These are phyloP conservation scores for Eruca vesicaria DNA, from an alignment of 441 rosid genomes.

Conservation along the genomic window DNA sequence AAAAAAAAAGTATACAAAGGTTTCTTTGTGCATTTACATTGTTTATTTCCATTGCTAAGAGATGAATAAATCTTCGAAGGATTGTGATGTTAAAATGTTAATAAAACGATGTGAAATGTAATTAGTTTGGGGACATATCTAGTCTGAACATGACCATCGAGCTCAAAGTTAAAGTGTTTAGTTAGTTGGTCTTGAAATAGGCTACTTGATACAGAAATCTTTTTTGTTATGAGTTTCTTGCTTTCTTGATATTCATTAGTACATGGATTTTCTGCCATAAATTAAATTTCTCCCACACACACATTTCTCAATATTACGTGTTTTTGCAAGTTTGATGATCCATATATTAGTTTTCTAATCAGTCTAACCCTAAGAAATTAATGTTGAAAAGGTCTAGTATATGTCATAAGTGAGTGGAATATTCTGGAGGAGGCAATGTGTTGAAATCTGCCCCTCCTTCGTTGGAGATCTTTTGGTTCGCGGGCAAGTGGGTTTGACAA, in stretches of 20 bases:
- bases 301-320: background rate
- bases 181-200: no score
- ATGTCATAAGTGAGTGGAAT: no score
- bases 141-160: background rate
- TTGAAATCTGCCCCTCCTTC: no score
- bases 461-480: no score
- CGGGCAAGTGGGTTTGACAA: no score
- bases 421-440: no score
- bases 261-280: background rate
- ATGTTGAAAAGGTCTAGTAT: no score
- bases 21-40: conserved; percentile 10
- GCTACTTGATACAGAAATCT: no score
- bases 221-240: no score
- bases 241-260: no score
- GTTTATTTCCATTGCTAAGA: background rate
- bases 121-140: background rate
- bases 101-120: conserved; percentile 5
- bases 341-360: background rate
- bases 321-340: background rate
- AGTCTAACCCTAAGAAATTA: no score
- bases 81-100: background rate
- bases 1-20: background rate
- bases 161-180: background rate
- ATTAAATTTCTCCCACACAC: background rate
- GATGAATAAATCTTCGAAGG: background rate